Percentiles rank a stretch among this genome's conserved stretches.
Conservation (phyloP, 2,329 filamentous ascomycete species). For the Penicillium sp. region DNA sequence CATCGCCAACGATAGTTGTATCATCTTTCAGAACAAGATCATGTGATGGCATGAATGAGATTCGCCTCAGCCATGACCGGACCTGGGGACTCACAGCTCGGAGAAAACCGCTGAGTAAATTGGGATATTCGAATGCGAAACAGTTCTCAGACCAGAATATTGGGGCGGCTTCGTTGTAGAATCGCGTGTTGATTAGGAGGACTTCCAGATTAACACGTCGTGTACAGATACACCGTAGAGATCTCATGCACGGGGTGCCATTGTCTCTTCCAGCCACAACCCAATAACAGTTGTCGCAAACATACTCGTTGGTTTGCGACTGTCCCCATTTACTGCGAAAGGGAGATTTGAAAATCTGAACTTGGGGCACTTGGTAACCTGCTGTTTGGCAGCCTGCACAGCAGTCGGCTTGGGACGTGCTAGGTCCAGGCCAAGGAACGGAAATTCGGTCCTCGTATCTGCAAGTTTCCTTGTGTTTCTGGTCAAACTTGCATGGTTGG, state of each 20-base stretch:
- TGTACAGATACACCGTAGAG: constrained; percentile 14
- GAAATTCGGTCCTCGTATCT: background rate
- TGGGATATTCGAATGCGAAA: constrained; percentile 18
- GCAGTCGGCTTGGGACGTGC: background rate
- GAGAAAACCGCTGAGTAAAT: constrained; percentile 14
- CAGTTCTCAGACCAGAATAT: constrained; percentile 21
- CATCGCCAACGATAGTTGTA: background rate
- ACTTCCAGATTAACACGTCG: constrained; percentile 10
- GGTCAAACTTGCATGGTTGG: constrained; percentile 19
- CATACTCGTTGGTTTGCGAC: constrained; percentile 8
- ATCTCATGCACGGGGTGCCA: constrained; percentile 7
- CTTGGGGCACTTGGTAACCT: constrained; percentile 1
- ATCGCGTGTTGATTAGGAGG: constrained; percentile 5
- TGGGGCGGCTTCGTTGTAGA: constrained; percentile 15
- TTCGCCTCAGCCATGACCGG: constrained; percentile 19
- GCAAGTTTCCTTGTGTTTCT: constrained; percentile 36
- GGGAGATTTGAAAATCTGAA: constrained; percentile 9
- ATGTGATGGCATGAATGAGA: constrained; percentile 17
- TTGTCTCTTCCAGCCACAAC: constrained; percentile 3
- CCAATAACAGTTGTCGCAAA: constrained; percentile 22
- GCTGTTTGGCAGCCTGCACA: constrained; percentile 3
- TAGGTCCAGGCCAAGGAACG: constrained; percentile 4
- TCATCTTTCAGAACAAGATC: background rate
- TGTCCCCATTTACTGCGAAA: constrained; percentile 18
- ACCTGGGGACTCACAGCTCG: constrained; percentile 17